Evolutionary conservation across 441 rosid genomes (phyloP).

Genomic region (Corymbia citriodora): DNA sequence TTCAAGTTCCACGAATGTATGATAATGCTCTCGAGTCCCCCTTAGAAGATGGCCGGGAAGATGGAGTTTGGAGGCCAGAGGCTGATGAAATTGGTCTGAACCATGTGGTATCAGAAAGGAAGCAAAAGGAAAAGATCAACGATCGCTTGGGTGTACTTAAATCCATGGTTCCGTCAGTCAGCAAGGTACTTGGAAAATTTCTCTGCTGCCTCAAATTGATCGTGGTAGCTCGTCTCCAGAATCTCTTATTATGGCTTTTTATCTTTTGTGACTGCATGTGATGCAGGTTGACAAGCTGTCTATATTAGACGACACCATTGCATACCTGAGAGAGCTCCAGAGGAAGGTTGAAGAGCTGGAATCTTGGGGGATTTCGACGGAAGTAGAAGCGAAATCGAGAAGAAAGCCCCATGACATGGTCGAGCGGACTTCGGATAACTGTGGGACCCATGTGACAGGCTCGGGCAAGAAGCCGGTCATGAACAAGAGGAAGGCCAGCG

Average conservation of each 20-base stretch:
- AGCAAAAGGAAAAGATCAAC: slow-evolving; percentile 45
- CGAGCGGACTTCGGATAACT: slow-evolving; percentile 66
- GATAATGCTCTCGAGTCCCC: slow-evolving; percentile 26
- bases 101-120: slow-evolving; percentile 42
- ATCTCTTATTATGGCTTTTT: not conserved
- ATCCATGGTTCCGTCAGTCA: slow-evolving; percentile 63
- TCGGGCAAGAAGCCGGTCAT: slow-evolving; percentile 13
- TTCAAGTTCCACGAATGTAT: slow-evolving; percentile 66
- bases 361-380: slow-evolving; percentile 30
- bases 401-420: slow-evolving; percentile 41
- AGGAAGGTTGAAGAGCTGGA: slow-evolving; percentile 58
- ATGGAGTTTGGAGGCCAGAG: slow-evolving; percentile 35
- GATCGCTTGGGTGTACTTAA: slow-evolving; percentile 52
- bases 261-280: not conserved
- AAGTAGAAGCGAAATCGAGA: slow-evolving; percentile 30
- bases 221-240: not conserved
- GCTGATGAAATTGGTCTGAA: slow-evolving; percentile 42
- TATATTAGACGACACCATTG: slow-evolving; percentile 16
- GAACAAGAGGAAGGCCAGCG: slow-evolving; percentile 61
- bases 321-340: slow-evolving; percentile 22
- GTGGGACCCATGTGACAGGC: slow-evolving; percentile 14
- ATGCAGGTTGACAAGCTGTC: slow-evolving; percentile 76
- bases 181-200: slow-evolving; percentile 44
- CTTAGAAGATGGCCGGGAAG: slow-evolving; percentile 19
- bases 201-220: not conserved